These are phyloP conservation scores for Cryptococcus hybrid DNA, from an alignment of 1,284 basidiomycete species.

Conservation along the genomic window DNA sequence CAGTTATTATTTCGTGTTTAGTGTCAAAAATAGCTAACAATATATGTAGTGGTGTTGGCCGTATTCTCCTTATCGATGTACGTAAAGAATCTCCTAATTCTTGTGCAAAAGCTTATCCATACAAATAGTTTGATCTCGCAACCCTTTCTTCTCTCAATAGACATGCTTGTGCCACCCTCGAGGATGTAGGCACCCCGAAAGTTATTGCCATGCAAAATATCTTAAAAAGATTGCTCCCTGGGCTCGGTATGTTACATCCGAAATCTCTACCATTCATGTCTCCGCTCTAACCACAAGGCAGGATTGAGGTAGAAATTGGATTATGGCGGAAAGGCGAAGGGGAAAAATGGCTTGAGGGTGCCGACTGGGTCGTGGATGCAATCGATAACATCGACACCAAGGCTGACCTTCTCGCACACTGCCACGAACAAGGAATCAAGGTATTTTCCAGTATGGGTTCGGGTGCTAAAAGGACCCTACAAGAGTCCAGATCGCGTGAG, in stretches of 20 bases:
- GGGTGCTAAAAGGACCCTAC: conserved; percentile 96
- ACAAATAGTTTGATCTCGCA: conserved; percentile 78
- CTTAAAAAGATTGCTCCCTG: conserved; percentile 67
- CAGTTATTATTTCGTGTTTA: background rate
- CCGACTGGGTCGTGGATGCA: conserved; percentile 90
- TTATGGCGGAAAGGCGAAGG: conserved; percentile 76
- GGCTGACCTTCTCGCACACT: conserved; percentile 81
- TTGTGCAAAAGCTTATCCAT: background rate
- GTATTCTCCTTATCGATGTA: conserved; percentile 52
- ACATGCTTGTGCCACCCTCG: conserved; percentile 86
- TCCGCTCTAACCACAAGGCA: conserved; percentile 16
- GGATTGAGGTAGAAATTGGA: conserved; percentile 78
- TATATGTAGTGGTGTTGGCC: conserved; percentile 48
- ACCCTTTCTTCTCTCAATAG: conserved; percentile 89
- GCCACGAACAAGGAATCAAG: conserved; percentile 70
- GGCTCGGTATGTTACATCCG: conserved; percentile 42
- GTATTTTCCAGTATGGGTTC: conserved; percentile 98
- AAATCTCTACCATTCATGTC: background rate
- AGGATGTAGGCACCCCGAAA: conserved; percentile 93
- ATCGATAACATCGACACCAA: conserved; percentile 98
- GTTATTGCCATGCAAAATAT: conserved; percentile 73
- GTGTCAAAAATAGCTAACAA: background rate
- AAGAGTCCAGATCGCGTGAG: conserved; percentile 76
- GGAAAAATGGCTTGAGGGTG: conserved; percentile 68
- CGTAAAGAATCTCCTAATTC: background rate